A percentile compares a stretch with the other conserved stretches of the same genome.
These are phyloP conservation scores for Amphichorda felina DNA, from an alignment of 2,329 filamentous ascomycete genomes.

Conservation along the genomic window DNA sequence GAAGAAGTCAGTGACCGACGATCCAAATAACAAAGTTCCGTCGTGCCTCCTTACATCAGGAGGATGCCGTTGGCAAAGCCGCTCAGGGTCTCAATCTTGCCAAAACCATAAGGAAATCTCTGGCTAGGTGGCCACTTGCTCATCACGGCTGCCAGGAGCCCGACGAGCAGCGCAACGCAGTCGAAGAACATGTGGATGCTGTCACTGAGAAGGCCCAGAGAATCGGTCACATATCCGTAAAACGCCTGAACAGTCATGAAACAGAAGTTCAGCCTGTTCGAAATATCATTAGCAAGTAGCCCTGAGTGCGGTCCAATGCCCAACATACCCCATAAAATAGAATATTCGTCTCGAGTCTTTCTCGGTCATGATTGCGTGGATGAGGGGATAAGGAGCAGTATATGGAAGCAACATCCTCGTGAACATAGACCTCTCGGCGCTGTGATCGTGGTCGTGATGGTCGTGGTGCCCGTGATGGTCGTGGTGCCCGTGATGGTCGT, in stretches of 20 bases:
- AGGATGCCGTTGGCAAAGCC: slow-evolving; percentile 96
- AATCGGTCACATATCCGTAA: slow-evolving; percentile 89
- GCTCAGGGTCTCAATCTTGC: slow-evolving; percentile 91
- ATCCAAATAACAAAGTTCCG: background rate
- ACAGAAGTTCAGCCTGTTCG: slow-evolving; percentile 67
- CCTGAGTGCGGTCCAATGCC: no score
- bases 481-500: slow-evolving; percentile 14
- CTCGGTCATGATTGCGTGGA: slow-evolving; percentile 79
- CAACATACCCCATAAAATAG: slow-evolving; percentile 80
- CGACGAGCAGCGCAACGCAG: slow-evolving; percentile 83
- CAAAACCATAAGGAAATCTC: slow-evolving; percentile 87
- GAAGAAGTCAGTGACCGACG: background rate
- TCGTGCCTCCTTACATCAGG: slow-evolving; percentile 48
- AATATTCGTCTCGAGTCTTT: slow-evolving; percentile 92
- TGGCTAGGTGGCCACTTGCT: slow-evolving; percentile 92
- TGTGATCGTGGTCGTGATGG: slow-evolving; percentile 10
- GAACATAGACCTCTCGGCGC: slow-evolving; percentile 46
- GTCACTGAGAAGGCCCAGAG: slow-evolving; percentile 87
- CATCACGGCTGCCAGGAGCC: slow-evolving; percentile 83
- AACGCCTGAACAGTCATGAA: slow-evolving; percentile 95
- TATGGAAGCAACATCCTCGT: slow-evolving; percentile 62
- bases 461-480: slow-evolving; percentile 14
- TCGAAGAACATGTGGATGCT: slow-evolving; percentile 99
- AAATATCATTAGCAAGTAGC: slow-evolving; percentile 3
- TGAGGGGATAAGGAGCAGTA: slow-evolving; percentile 59